Evolutionary conservation across 1,139 yeast genomes (phyloP), one percentile per base, ranked within the genome.

Genomic region (Suhomyces bokatorum): DNA sequence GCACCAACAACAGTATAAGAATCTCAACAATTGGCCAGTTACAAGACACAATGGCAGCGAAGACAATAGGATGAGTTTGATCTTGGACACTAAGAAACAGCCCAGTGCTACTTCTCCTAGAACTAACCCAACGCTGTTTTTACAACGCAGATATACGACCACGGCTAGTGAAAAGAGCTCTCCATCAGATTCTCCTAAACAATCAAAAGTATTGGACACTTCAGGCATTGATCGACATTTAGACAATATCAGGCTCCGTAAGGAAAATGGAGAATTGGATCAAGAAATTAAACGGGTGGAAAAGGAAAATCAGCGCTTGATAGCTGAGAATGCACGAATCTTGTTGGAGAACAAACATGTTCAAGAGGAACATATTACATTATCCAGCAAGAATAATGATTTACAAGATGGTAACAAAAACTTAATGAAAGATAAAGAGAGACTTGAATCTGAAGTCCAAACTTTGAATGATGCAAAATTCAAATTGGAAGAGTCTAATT

Each of bases 1-100:
- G 12, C 90, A 85, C 57, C 88, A 84, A 53, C 82, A 79, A 38
- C 85, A 78, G 50, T 81, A 77, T 56, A 76, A 77, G 41, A 78
- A 80, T 47, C 67, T 81, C 26, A 70, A 74, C n/a, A 74, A 70
- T 33, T 81, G 87, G 87, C 85, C 87, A 1, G 62, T 60, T 6
- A 53, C 51, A 8, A 43, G 45, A 35, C 49, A 36, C 20, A 47
- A 43, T 32, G 28, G 27, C 11, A 12, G 13, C 22, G 24, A 42
- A 8, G 63, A 55, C 37, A 50, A 54, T 38, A 48, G 54, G 39
- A 49, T 51, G 44, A 62, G 69, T 43, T 48, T 64, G 56, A 50
- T 59, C 17, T 44, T 59, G 22, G 60, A 47, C 28, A 37, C 52
- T 28, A 43, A 42, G 39, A 43, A 42, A 31, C 14, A 33, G 2